Evolutionary conservation across 78 protist species (phyloP), one percentile per base, ranked within the genome.

Genomic region (Guillardia theta): DNA sequence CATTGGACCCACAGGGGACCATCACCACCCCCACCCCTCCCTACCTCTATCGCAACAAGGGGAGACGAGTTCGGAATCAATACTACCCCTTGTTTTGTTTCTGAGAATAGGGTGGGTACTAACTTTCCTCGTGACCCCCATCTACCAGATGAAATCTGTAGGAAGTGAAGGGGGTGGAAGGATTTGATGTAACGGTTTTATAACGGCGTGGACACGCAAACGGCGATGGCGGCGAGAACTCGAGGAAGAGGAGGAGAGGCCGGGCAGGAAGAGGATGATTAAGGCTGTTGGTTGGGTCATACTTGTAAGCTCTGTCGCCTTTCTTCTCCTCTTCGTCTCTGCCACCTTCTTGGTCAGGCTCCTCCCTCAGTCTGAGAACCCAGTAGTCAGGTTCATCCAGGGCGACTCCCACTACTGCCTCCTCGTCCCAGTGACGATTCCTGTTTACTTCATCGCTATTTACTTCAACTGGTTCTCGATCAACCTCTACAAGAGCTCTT

Each of bases 381-480:
- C 50, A 0, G 8, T 43, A 22, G 37, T 78, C 12, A 15, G 44
- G 18, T 46, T 19, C 9, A 43, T 78, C 30, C 90, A 48, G 4
- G 45, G 18, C 6, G 90, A 78, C 50, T 18, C 18, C 0, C 33
- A 78, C 9, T 78, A 78, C 50, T 43, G 48, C 48, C 50, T 78
- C 24, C 48, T 78, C 15, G 44, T 78, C 48, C 90, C 90, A 8
- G 48, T 43, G 10, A 78, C 90, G 30, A n/a, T 43, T 37, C 90
- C 18, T 10, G 90, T 78, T 18, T 19, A 24, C 6, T 46, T 78
- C 33, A n/a, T 78, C 3, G 90, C 90, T 10, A 48, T 78, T 15
- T 78, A 78, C 44, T 8, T 78, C 18, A 78, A 78, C 90, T 78
- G 90, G 90, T 78, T 78, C 9, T 78, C 90, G 4, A 78, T 78